Evolutionary conservation across 2,329 filamentous ascomycete genomes (phyloP).

Genomic region (Phyllachora maydis): DNA sequence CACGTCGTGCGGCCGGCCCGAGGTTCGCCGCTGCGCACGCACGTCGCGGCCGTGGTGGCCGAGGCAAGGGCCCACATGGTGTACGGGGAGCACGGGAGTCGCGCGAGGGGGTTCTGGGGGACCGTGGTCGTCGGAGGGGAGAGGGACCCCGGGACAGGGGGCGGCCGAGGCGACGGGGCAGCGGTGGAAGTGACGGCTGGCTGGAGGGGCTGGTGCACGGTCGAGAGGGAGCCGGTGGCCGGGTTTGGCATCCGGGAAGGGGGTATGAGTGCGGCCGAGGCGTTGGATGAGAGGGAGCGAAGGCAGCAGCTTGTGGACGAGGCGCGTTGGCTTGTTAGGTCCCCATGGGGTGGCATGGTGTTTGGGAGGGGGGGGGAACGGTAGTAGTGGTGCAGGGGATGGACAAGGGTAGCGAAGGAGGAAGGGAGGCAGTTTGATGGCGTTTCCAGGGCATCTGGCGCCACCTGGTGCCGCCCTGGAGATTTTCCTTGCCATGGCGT

Average conservation of each 20-base stretch:
- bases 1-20: conserved; percentile 3
- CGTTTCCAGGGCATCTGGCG: no score
- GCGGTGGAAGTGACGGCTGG: neutral
- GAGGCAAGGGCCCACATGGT: conserved; percentile 25
- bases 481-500: no score
- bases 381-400: no score
- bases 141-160: neutral
- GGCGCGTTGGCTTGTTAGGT: neutral
- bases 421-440: no score
- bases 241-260: neutral
- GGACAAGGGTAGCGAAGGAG: no score
- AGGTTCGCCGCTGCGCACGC: conserved; percentile 6
- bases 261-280: neutral
- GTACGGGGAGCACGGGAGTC: conserved; percentile 22
- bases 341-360: neutral
- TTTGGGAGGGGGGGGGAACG: neutral
- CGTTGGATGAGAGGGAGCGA: neutral
- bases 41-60: conserved; percentile 12
- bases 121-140: conserved; percentile 20
- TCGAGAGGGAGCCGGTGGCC: neutral
- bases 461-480: no score
- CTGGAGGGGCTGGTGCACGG: neutral
- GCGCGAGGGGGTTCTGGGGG: conserved; percentile 33
- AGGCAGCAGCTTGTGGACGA: neutral
- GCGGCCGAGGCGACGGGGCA: no score